Base-by-base conservation (phyloP, 2,329 filamentous ascomycete species). In the Mariannaea sp. region DNA sequence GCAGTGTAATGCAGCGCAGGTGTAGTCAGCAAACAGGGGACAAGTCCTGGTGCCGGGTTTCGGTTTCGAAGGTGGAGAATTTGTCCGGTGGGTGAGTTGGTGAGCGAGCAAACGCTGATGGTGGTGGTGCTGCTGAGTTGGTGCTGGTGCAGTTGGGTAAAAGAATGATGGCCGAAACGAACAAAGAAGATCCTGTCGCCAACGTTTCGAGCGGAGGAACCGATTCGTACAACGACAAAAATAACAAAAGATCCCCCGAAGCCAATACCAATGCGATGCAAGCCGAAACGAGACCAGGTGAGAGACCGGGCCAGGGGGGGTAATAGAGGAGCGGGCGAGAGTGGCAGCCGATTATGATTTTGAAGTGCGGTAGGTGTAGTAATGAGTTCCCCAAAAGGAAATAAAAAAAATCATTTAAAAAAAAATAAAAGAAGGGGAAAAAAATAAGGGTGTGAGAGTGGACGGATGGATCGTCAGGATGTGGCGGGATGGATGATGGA, bases 1-100 rank as follows among this genome's bases (percentile, higher is more conserved):
- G 54, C 57, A 55, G 55, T 39, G 55, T 52, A 59, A 38, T 38
- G 36, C 38, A 51, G 58, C 49, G 48, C 46, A 32, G 29, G 29
- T 12, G 29, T 32, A 32, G 38, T 50, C 38, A 47, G 43, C 52
- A 36, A 32, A 42, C n/a, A 43, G 27, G 27, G 38, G 50, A 53
- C 22, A 44, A 53, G 49, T 40, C 49, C 42, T n/a, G 42, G 51
- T 36, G 44, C 44, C 51, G 40, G 51, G 51, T 54, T 45, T 48
- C 39, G 45, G 51, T 54, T 54, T 54, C 51, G 51, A 49, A 38
- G 45, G 51, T 54, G 51, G 51, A 54, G 51, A 53, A 49, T 29
- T 52, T 27, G 26, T 49, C 33, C 46, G 38, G 46, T 49, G 46
- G 44, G 39, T 41, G 39, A 41, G 39, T 41, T 49, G 46, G 29